These are phyloP conservation scores for Plasmodium adleri DNA, from an alignment of 169 alveolate genomes.

Conservation along the genomic window DNA sequence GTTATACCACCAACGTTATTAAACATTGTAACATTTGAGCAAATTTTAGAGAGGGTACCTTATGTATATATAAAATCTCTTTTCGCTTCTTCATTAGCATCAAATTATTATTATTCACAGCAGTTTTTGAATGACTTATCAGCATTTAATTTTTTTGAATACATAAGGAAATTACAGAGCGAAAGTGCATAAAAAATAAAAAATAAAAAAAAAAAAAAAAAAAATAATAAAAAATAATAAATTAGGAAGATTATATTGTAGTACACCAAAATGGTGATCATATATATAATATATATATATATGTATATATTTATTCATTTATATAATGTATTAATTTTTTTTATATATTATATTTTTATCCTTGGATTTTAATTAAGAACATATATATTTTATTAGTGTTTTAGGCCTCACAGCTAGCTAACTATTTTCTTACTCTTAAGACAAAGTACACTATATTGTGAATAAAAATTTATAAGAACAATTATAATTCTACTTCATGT, in stretches of 20 bases:
- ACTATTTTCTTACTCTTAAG: too few species aligned
- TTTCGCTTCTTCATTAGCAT: slow-evolving; percentile 86
- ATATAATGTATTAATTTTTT: too few species aligned
- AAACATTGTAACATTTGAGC: slow-evolving; percentile 79
- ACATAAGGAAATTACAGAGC: slow-evolving; percentile 77
- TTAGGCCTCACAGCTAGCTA: too few species aligned
- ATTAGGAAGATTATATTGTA: neutral
- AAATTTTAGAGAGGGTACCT: slow-evolving; percentile 84
- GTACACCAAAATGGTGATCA: too few species aligned
- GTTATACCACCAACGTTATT: slow-evolving; percentile 83
- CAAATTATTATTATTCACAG: slow-evolving; percentile 86
- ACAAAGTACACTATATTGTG: too few species aligned
- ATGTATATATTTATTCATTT: too few species aligned
- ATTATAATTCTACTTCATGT: too few species aligned
- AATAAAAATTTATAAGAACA: too few species aligned
- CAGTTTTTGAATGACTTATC: slow-evolving; percentile 86
- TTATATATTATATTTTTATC: too few species aligned
- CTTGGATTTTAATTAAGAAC: too few species aligned
- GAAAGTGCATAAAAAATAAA: neutral
- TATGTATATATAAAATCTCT: slow-evolving; percentile 84
- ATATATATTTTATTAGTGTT: too few species aligned
- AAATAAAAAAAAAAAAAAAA: neutral
- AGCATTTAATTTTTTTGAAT: slow-evolving; percentile 87
- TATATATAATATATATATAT: too few species aligned
- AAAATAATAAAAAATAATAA: neutral